Evolutionary conservation across 2,329 filamentous ascomycete species (phyloP).

Genomic region (Claviceps cyperi): DNA sequence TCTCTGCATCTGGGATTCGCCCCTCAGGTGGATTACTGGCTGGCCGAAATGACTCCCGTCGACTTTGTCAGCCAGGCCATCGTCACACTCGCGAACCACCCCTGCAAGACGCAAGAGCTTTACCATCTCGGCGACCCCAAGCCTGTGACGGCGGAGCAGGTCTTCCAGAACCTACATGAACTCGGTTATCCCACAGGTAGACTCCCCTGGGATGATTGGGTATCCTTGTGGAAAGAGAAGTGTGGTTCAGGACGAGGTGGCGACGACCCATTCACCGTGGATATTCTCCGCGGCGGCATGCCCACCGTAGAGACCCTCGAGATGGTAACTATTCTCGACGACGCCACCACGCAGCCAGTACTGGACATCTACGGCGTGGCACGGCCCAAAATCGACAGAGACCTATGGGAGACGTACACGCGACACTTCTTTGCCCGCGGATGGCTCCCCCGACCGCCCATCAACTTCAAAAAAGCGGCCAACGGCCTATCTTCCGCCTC

Average conservation of each 20-base stretch:
- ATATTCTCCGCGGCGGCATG: constrained; percentile 71
- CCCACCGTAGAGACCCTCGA: constrained; percentile 57
- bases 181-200: constrained; percentile 58
- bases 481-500: constrained; percentile 18
- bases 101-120: constrained; percentile 44
- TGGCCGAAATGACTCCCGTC: constrained; percentile 71
- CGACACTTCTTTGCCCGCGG: constrained; percentile 70
- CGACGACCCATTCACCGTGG: constrained; percentile 60
- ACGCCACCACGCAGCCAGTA: constrained; percentile 49
- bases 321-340: constrained; percentile 59
- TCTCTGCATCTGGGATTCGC: constrained; percentile 58
- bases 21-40: constrained; percentile 60
- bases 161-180: constrained; percentile 49
- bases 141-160: constrained; percentile 48
- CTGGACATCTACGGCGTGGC: constrained; percentile 37
- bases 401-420: constrained; percentile 62
- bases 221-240: constrained; percentile 57
- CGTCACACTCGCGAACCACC: constrained; percentile 51
- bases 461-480: constrained; percentile 20
- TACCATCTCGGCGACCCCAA: constrained; percentile 64
- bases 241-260: constrained; percentile 48
- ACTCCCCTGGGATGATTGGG: constrained; percentile 60
- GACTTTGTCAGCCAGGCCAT: constrained; percentile 69
- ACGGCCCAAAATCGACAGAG: constrained; percentile 53
- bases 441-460: constrained; percentile 54